phyloP scores from a whole-genome alignment of 2,329 filamentous ascomycete genomes.

The Xylariaceae sp. region DNA sequence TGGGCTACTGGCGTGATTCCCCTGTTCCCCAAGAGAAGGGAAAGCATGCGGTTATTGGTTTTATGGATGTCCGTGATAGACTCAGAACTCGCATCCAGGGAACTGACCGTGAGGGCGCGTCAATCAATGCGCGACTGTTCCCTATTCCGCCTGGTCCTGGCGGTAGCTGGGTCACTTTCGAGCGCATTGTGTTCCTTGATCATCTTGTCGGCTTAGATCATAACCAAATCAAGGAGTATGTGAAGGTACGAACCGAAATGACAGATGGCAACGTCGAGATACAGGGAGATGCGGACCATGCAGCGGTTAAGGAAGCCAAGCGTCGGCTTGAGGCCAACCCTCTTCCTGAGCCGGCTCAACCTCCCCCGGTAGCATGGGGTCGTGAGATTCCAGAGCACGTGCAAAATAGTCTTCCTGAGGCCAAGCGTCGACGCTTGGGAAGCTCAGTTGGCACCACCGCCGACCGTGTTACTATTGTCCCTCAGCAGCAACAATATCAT shows the following conservation, averaged over 20 bases:
- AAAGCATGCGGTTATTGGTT: slow-evolving; percentile 64
- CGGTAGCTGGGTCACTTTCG: slow-evolving; percentile 67
- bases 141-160: slow-evolving; percentile 59
- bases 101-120: slow-evolving; percentile 50
- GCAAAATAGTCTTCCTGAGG: slow-evolving; percentile 39
- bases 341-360: slow-evolving; percentile 45
- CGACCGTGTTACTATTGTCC: slow-evolving; percentile 24
- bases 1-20: slow-evolving; percentile 66
- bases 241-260: slow-evolving; percentile 53
- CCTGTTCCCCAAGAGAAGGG: slow-evolving; percentile 49
- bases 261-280: slow-evolving; percentile 41
- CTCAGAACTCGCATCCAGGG: slow-evolving; percentile 62
- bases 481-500: slow-evolving; percentile 14
- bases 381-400: slow-evolving; percentile 50
- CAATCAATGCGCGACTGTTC: slow-evolving; percentile 48
- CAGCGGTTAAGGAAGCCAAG: slow-evolving; percentile 51
- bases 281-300: slow-evolving; percentile 44
- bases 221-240: slow-evolving; percentile 64
- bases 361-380: slow-evolving; percentile 55
- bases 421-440: slow-evolving; percentile 53
- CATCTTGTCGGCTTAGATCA: slow-evolving; percentile 60
- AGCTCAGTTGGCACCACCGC: slow-evolving; percentile 41
- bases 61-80: slow-evolving; percentile 63
- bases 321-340: slow-evolving; percentile 48
- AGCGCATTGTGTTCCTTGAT: slow-evolving; percentile 60